phyloP scores from a whole-genome alignment of 768 basidiomycete species.

The Rhodotorula sphaerocarpa region DNA sequence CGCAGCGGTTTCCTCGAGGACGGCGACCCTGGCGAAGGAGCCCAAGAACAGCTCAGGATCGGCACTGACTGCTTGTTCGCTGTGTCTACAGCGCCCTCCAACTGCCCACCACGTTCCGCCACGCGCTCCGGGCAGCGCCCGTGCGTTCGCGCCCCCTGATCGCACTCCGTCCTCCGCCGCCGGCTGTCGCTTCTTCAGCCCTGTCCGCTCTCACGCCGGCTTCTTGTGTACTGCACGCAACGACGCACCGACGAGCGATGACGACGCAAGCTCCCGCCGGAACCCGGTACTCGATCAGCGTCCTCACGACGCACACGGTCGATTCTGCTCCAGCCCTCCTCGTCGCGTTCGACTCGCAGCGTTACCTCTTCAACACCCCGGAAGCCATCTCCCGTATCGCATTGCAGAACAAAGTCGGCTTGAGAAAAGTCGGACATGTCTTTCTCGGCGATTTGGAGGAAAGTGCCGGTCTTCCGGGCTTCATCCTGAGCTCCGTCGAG shows the following conservation, averaged over 20 bases:
- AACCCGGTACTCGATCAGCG: conserved; percentile 19
- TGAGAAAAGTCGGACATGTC: conserved; percentile 60
- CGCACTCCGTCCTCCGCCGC: no score
- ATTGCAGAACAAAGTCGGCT: conserved; percentile 57
- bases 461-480: conserved; percentile 53
- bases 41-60: no score
- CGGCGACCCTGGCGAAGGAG: no score
- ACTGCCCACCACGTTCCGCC: no score
- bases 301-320: conserved; percentile 39
- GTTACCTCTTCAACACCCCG: conserved; percentile 81
- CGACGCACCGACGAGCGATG: no score
- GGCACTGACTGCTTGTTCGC: no score
- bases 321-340: conserved; percentile 76
- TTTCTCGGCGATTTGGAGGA: conserved; percentile 64
- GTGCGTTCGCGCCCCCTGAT: no score
- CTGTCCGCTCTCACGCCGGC: neutral
- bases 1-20: no score
- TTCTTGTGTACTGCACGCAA: neutral
- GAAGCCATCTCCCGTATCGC: conserved; percentile 72
- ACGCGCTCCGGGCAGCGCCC: no score
- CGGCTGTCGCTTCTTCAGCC: neutral
- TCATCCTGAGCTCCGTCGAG: conserved; percentile 75
- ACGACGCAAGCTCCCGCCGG: neutral
- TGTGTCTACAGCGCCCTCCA: no score
- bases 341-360: conserved; percentile 64